Evolutionary conservation across 2,329 filamentous ascomycete genomes (phyloP).

Genomic region (Colletotrichum kahawae): DNA sequence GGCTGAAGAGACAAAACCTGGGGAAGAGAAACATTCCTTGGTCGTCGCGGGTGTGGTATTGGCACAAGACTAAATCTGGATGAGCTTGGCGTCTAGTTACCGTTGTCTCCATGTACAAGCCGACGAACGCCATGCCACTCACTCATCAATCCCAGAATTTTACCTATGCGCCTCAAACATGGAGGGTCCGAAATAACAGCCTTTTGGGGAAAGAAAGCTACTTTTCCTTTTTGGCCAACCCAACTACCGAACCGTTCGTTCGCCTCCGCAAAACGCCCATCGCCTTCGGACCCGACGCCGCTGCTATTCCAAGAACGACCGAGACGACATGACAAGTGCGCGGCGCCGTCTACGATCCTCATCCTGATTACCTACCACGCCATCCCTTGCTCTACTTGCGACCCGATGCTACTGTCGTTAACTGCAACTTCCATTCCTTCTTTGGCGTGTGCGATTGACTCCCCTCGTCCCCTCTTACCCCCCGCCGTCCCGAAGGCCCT

Average conservation of each 20-base stretch:
- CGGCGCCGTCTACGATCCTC: neutral
- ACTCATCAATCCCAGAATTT: neutral
- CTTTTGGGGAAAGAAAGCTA: neutral
- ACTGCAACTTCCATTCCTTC: neutral
- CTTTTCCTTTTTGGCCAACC: neutral
- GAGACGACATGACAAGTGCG: constrained; percentile 4
- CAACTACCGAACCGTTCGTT: neutral
- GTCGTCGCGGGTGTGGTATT: neutral
- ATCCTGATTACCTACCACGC: neutral
- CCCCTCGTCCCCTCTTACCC: neutral
- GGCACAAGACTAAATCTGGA: neutral
- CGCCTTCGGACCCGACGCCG: constrained; percentile 4
- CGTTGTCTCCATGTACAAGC: neutral
- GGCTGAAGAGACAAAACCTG: neutral
- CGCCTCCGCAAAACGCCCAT: neutral
- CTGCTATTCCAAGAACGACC: constrained; percentile 11
- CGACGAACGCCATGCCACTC: neutral
- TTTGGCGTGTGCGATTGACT: neutral
- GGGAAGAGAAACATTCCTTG: constrained; percentile 5
- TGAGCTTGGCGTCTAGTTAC: neutral
- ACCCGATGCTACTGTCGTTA: neutral
- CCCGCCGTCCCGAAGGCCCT: neutral
- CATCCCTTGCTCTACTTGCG: neutral
- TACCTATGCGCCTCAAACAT: neutral
- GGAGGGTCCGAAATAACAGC: neutral